phyloP scores from a whole-genome alignment of 2,329 filamentous ascomycete genomes.

The Paecilomyces sp. region DNA sequence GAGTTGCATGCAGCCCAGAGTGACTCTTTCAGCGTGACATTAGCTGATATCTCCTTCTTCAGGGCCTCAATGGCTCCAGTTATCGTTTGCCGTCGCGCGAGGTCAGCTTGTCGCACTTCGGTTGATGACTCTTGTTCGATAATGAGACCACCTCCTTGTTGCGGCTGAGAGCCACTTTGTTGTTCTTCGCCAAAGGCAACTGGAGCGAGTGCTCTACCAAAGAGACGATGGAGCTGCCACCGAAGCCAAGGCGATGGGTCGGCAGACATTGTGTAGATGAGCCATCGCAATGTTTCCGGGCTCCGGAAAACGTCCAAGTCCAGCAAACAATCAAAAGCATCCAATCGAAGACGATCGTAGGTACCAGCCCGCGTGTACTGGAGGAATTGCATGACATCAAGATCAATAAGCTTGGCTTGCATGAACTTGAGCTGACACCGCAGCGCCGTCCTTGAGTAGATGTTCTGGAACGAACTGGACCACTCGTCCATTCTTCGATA shows the following conservation, averaged over 20 bases:
- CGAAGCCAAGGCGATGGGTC: conserved; percentile 55
- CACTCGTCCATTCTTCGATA: conserved; percentile 60
- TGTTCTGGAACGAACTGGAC: conserved; percentile 59
- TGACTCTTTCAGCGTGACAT: conserved; percentile 44
- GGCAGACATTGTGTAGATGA: conserved; percentile 49
- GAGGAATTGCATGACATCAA: conserved; percentile 51
- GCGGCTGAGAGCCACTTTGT: conserved; percentile 21
- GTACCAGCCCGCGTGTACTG: conserved; percentile 55
- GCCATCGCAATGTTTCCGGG: conserved; percentile 47
- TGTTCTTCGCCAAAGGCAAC: conserved; percentile 51
- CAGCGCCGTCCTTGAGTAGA: conserved; percentile 55
- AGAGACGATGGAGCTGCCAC: conserved; percentile 43
- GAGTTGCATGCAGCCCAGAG: conserved; percentile 53
- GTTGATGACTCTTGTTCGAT: conserved; percentile 50
- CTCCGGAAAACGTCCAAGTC: conserved; percentile 48
- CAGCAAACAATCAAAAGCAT: conserved; percentile 52
- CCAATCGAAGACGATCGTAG: conserved; percentile 52
- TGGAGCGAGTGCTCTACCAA: conserved; percentile 50
- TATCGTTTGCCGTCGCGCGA: conserved; percentile 50
- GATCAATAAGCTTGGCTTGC: conserved; percentile 45
- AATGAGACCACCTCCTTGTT: conserved; percentile 42
- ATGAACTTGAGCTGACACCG: conserved; percentile 52
- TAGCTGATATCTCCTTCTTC: conserved; percentile 44
- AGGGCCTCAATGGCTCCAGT: conserved; percentile 52
- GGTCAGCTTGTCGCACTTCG: conserved; percentile 45